These are phyloP conservation scores for Colletotrichum brevisporum DNA, from an alignment of 2,329 filamentous ascomycete species.

Conservation along the genomic window DNA sequence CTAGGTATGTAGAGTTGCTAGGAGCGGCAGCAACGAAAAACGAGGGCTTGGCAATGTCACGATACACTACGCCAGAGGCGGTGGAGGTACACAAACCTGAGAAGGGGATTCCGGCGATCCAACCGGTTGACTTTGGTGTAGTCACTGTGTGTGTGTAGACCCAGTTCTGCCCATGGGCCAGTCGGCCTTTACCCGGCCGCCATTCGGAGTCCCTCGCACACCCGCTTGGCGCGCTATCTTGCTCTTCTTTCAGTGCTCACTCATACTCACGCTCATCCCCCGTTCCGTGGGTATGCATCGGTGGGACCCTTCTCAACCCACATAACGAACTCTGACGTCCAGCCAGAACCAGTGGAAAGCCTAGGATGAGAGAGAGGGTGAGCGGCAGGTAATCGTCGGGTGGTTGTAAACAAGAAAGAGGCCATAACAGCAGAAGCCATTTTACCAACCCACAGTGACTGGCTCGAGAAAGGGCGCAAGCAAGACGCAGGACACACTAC, in stretches of 20 bases:
- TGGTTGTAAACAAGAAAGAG: not conserved
- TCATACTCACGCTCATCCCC: constrained; percentile 5
- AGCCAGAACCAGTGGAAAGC: not conserved
- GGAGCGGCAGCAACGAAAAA: not conserved
- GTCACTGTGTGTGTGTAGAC: not conserved
- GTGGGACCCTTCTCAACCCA: constrained; percentile 20
- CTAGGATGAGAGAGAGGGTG: constrained; percentile 4
- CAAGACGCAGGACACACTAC: constrained; percentile 17
- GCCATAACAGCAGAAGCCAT: constrained; percentile 1
- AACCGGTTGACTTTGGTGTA: too few relatives aligned
- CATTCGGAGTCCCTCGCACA: constrained; percentile 23
- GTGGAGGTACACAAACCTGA: constrained; percentile 18
- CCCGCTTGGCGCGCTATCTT: not conserved
- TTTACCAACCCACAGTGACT: not conserved
- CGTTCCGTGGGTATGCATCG: constrained; percentile 18
- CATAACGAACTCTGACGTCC: constrained; percentile 10
- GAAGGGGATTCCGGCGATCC: not conserved
- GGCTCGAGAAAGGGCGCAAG: not conserved
- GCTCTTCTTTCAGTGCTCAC: constrained; percentile 1
- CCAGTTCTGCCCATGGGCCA: not conserved
- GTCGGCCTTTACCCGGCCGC: constrained; percentile 33
- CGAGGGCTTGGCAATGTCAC: constrained; percentile 4
- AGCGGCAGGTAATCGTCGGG: not conserved
- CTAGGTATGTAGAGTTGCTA: not conserved
- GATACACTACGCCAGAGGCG: constrained; percentile 24